Evolutionary conservation across 306 rosid species (phyloP).

Genomic region (Citrullus mucosospermus): DNA sequence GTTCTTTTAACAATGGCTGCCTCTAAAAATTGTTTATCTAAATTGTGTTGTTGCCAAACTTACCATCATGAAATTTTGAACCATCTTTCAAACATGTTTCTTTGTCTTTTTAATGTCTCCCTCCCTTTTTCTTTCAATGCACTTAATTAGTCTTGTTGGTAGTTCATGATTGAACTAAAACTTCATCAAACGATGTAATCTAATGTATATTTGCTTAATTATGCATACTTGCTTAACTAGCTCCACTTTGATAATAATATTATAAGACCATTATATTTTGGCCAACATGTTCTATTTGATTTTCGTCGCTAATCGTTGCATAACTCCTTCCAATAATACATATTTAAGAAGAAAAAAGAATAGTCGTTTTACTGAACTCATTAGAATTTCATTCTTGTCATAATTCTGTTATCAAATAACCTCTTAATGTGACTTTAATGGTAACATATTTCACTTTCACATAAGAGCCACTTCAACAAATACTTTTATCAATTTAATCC

Average conservation of each 20-base stretch:
- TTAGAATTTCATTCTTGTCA: too few relatives aligned
- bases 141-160: not conserved
- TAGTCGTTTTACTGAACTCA: too few relatives aligned
- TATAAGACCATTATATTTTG: not conserved
- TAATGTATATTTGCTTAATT: too few relatives aligned
- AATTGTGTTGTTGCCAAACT: not conserved
- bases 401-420: not conserved
- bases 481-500: too few relatives aligned
- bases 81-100: not conserved
- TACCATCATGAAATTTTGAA: not conserved
- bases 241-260: not conserved
- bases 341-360: too few relatives aligned
- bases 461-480: too few relatives aligned
- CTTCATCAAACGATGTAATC: not conserved
- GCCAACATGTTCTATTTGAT: too few relatives aligned
- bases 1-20: not conserved
- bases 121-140: not conserved
- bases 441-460: not conserved
- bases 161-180: not conserved
- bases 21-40: not conserved
- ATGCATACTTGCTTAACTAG: too few relatives aligned
- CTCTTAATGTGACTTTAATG: not conserved
- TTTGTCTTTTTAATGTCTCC: not conserved
- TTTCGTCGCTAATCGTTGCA: not conserved
- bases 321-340: not conserved